Conservation (phyloP, 495 filamentous ascomycete species). For the Ascobolus immersus region DNA sequence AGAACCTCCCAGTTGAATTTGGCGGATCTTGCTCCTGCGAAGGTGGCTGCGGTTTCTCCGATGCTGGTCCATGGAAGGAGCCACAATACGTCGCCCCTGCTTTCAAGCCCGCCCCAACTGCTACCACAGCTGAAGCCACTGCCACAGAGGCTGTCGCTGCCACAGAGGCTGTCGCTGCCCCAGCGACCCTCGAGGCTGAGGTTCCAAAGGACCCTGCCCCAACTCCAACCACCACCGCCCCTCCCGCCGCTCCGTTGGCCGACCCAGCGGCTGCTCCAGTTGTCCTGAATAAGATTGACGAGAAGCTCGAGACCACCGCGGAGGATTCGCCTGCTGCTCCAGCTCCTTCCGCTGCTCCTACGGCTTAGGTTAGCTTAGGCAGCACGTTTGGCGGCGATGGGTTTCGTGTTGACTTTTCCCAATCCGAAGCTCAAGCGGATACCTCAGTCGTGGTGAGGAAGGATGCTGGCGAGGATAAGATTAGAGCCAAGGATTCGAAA, state of each 20-base stretch:
- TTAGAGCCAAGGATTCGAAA: no score
- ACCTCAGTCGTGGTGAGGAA: no score
- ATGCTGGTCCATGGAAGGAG: conserved; percentile 82
- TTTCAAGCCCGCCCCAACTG: conserved; percentile 1
- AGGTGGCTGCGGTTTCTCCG: conserved; percentile 68
- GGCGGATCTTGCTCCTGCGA: conserved; percentile 62
- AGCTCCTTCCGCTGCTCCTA: no score
- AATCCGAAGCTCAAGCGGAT: no score
- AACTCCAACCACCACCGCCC: background rate
- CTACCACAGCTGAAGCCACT: conserved; percentile 6
- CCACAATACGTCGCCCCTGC: conserved; percentile 22
- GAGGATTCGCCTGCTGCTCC: no score
- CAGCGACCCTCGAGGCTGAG: background rate
- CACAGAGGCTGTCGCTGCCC: background rate
- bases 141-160: background rate
- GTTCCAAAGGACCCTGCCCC: background rate
- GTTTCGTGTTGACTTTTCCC: no score
- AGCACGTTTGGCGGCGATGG: no score
- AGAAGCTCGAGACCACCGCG: no score
- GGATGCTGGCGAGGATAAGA: no score
- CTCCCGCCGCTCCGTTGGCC: background rate
- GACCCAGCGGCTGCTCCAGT: background rate
- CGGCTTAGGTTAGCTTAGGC: no score
- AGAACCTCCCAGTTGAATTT: conserved; percentile 73
- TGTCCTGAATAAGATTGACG: no score